Base-by-base conservation (phyloP, 306 rosid genomes). In the Pyrus communis region DNA sequence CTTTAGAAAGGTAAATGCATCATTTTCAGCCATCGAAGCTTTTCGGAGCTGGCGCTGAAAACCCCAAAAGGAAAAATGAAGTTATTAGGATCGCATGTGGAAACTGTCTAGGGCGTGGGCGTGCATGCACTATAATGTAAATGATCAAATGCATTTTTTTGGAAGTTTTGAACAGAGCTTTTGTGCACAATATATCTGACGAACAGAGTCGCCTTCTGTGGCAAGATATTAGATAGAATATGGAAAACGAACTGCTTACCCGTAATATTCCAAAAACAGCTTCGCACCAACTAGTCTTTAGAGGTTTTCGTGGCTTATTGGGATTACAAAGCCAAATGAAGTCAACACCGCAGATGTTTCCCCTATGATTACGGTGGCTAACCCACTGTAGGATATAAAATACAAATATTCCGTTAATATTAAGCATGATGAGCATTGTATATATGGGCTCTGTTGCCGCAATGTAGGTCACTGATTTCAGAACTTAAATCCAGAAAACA, bases 281-380 rank as follows among this genome's bases (percentile, higher is more conserved):
- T 92, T 95, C 99, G 4, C 86, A 89, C 97, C 96, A 92, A 79
- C 97, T 95, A 72, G 92, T 86, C 89, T 89, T 88, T 58, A 92
- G 71, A 43, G 96, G 91, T 61, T 91, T 92, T 17, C 93, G 88
- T 18, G 89, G 69, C 82, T 87, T 88, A 76, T 88, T 92, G 71
- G 99, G 97, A 81, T 95, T 95, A 73, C 89, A 86, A 84, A 95
- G 98, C 99, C 99, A 95, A 80, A 95, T 88, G 86, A 95, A 92
- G 81, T 95, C 99, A 78, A 95, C 99, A 12, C 98, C 97, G 60
- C 99, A 95, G 61, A 91, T 92, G 82, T 95, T 93, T 80, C 99
- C 99, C 35, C 97, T 88, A 78, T 95, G 99, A 82, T 95, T 95
- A 27, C 96, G 93, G 75, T 95, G 99, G 79, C 99, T 95, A 83